Evolutionary conservation across 768 basidiomycete genomes (phyloP), one percentile per base, ranked within the genome.

Genomic region (Pisolithus microcarpus): DNA sequence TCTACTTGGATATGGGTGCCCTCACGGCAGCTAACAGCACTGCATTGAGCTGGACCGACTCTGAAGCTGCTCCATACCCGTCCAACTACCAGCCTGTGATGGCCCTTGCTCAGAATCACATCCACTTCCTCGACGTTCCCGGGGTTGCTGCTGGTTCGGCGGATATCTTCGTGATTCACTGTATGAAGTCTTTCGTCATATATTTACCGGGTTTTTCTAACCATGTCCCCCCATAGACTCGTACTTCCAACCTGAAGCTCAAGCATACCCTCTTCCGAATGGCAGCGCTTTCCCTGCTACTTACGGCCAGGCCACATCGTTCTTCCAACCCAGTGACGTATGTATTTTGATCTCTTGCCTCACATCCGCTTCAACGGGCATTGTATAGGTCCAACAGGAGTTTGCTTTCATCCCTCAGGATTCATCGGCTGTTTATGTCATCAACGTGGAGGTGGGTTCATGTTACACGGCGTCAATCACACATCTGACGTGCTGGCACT

Each of bases 141-240:
- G 75, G 72, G 21, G 72, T 77, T 7, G 51, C 78, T n/a, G 77
- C 85, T 18, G 91, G 91, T 10, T 79, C 75, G 38, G 84, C 82
- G 3, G 72, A 82, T 48, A 85, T 93, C 51, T 94, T 89, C 56
- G 89, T 93, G 24, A 87, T 94, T 53, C 91, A 94, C 66, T 94
- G 88, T 86, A 59, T 57, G 85, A 24, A 30, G 30, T 5, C 9
- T 26, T 2, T 19, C 5, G n/a, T 18, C 38, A 23, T 4, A 38
- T 31, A 40, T 56, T 5, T 21, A 37, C 7, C 15, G 5, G 10
- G 10, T 5, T n/a, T 16, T n/a, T 16, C 38, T 49, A n/a, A n/a
- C 34, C 10, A 26, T 23, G 8, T 34, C 4, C 13, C 30, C n/a
- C n/a, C 2, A 37, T 53, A 92, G 90, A 79, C 66, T 78, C 85